Evolutionary conservation across 2,329 filamentous ascomycete species (phyloP).

Genomic region (Microascus cirrosus): DNA sequence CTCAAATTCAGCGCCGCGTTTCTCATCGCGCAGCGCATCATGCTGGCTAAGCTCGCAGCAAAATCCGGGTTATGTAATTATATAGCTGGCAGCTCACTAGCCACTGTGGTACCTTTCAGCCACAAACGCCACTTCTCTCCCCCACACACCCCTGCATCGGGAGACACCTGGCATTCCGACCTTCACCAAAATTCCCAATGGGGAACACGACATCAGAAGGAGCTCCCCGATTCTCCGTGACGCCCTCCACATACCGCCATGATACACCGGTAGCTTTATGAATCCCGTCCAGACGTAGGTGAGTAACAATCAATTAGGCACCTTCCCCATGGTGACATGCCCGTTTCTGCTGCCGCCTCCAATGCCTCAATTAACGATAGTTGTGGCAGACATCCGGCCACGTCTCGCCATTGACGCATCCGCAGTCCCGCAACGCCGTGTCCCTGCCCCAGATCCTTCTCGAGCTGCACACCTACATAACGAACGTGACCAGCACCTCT

Average conservation of each 20-base stretch:
- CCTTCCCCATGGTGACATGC: not conserved
- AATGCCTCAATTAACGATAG: not conserved
- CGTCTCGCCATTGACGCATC: not conserved
- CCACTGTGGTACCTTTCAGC: not conserved
- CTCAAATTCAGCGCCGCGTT: not conserved
- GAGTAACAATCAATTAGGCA: not conserved
- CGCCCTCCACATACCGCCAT: not conserved
- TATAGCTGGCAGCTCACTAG: not conserved
- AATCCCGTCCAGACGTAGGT: not conserved
- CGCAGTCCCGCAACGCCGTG: not conserved
- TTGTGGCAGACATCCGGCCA: not conserved
- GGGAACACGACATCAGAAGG: not conserved
- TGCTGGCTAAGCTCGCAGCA: not conserved
- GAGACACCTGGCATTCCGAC: slow-evolving; percentile 3
- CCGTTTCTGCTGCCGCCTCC: not conserved
- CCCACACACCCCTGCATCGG: not conserved
- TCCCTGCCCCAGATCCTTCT: not conserved
- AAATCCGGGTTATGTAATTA: not conserved
- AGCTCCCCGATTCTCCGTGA: not conserved
- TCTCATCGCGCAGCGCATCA: not conserved
- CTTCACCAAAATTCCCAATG: slow-evolving; percentile 1
- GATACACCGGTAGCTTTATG: slow-evolving; percentile 4
- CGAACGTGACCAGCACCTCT: not conserved
- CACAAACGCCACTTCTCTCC: not conserved
- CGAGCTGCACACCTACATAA: not conserved